These are phyloP conservation scores for Blastocladiella britannica DNA, from an alignment of 192 early-diverging fungal species.

Conservation along the genomic window DNA sequence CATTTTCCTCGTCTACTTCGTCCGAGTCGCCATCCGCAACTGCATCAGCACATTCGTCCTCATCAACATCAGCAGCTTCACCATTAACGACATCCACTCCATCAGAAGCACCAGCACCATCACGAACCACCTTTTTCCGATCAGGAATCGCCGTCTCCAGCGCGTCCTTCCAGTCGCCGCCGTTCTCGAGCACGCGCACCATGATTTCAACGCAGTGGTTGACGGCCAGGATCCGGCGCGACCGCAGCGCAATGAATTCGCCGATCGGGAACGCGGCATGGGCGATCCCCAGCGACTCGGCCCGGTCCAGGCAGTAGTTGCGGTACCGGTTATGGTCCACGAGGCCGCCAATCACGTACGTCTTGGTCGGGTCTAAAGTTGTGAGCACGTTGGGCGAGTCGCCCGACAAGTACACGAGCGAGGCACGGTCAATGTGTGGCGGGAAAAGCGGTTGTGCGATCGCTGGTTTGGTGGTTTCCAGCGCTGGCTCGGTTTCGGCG, in stretches of 20 bases:
- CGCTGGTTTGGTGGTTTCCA: neutral
- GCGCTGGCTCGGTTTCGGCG: neutral
- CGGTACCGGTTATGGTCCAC: constrained; percentile 86
- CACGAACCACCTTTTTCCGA: too few species aligned
- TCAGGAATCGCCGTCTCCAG: constrained; percentile 80
- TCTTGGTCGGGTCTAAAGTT: constrained; percentile 43
- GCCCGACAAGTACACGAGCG: constrained; percentile 73
- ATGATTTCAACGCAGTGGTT: constrained; percentile 59
- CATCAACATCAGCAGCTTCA: too few species aligned
- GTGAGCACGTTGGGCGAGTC: constrained; percentile 55
- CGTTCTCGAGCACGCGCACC: constrained; percentile 65
- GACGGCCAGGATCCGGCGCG: constrained; percentile 71
- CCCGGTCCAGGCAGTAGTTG: constrained; percentile 56
- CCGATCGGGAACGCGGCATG: constrained; percentile 71
- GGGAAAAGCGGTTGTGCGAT: constrained; percentile 19
- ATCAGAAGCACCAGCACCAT: too few species aligned
- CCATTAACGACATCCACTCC: too few species aligned
- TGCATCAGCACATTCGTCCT: too few species aligned
- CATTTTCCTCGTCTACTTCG: too few species aligned
- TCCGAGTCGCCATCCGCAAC: too few species aligned
- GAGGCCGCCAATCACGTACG: constrained; percentile 83
- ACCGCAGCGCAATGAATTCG: constrained; percentile 54
- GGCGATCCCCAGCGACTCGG: constrained; percentile 43
- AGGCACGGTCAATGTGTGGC: constrained; percentile 17
- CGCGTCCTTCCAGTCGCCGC: constrained; percentile 61